Evolutionary conservation across 176 grass and related monocot genomes (phyloP).

Genomic region (Oryza longistaminata): DNA sequence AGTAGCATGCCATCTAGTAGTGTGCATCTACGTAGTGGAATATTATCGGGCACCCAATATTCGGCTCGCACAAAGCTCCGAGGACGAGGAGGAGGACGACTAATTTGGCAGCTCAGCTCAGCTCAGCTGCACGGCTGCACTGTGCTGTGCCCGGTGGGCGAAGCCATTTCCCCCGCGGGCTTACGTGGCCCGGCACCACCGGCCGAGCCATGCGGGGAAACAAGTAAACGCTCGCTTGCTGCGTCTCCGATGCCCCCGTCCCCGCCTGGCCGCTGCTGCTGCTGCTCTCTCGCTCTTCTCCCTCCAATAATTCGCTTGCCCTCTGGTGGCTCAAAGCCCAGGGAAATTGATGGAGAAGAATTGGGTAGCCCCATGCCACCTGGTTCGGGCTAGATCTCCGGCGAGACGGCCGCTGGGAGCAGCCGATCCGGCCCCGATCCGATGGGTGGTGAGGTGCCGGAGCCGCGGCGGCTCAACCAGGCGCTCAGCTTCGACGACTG

Average conservation of each 20-base stretch:
- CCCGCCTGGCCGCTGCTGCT: neutral
- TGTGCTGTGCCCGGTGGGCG: constrained; percentile 35
- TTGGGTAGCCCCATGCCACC: constrained; percentile 32
- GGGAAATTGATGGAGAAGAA: neutral
- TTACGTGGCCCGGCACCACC: constrained; percentile 39
- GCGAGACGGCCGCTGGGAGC: neutral
- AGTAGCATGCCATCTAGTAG: neutral
- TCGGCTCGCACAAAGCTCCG: neutral
- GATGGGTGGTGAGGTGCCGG: constrained; percentile 54
- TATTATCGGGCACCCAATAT: neutral
- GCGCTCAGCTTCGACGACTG: constrained; percentile 38
- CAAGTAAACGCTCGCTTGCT: constrained; percentile 22
- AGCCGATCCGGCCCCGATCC: neutral
- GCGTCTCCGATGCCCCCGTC: neutral
- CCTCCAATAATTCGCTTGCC: constrained; percentile 52
- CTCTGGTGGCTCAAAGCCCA: constrained; percentile 6
- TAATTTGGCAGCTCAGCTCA: neutral
- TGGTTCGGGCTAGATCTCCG: constrained; percentile 40
- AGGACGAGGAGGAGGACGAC: neutral
- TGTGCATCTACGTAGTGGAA: neutral
- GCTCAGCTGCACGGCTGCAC: neutral
- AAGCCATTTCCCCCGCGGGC: constrained; percentile 23
- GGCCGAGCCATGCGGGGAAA: constrained; percentile 32
- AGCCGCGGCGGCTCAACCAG: constrained; percentile 34
- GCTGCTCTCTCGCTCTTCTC: neutral